A percentile compares a stretch with the other conserved stretches of the same genome.
phyloP scores from a whole-genome alignment of 805 yeast species.

The Barnettozyma salicaria region DNA sequence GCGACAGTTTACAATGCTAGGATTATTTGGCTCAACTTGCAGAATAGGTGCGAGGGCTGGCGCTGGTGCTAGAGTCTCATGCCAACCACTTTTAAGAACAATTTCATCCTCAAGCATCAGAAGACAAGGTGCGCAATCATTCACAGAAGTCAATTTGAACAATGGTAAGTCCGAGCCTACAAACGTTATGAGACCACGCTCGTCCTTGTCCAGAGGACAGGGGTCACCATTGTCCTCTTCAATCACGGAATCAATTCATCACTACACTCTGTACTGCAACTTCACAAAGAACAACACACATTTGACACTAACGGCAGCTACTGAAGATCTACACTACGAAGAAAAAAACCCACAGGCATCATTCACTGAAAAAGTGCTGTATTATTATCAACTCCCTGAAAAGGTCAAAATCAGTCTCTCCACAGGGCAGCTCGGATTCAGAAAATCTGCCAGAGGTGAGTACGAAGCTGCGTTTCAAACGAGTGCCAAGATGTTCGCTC shows the following conservation, averaged over 20 bases:
- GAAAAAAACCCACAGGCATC: constrained; percentile 49
- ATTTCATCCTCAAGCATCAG: too few relatives aligned
- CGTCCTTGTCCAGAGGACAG: too few relatives aligned
- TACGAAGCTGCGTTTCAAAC: constrained; percentile 92
- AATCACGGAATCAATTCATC: constrained; percentile 35
- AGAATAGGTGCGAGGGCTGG: too few relatives aligned
- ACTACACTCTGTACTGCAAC: constrained; percentile 67
- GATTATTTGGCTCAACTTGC: too few relatives aligned
- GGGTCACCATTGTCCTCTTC: constrained; percentile 11
- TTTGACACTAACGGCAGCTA: constrained; percentile 65
- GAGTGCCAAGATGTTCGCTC: constrained; percentile 61
- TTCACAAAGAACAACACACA: constrained; percentile 83
- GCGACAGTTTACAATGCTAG: too few relatives aligned
- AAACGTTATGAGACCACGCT: constrained; percentile 8
- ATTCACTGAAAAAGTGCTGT: constrained; percentile 66
- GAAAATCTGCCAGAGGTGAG: constrained; percentile 85
- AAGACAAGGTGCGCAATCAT: too few relatives aligned
- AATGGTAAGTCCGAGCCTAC: constrained; percentile 2
- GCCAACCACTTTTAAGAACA: too few relatives aligned
- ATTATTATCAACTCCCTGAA: constrained; percentile 76
- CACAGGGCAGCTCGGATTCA: constrained; percentile 85
- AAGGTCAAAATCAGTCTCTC: constrained; percentile 60
- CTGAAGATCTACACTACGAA: constrained; percentile 55
- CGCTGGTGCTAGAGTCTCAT: too few relatives aligned
- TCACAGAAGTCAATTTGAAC: too few relatives aligned